Base-by-base conservation (phyloP, 257 asterid genomes). In the Marsdenia floribunda region DNA sequence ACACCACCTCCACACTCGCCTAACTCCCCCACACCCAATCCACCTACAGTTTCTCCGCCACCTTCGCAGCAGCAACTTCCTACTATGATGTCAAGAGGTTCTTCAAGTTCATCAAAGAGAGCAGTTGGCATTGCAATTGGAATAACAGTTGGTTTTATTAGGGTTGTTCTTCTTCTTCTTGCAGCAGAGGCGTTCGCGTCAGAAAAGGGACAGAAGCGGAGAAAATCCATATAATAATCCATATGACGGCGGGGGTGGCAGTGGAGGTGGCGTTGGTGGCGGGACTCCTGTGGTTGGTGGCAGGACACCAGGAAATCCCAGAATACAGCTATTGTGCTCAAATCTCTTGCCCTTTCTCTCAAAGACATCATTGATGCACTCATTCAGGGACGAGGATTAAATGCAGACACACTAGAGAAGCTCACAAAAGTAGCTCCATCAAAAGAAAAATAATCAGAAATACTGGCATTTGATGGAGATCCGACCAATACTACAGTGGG, bases 261-360 rank as follows among this genome's bases (percentile, higher is more conserved):
- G 33, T 29, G 33, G 33, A 0, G 33, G 0, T 29, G 33, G 26
- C 37, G 47, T 18, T 2, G 49, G 49, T 5, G 9, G 46, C 26
- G 47, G n/a, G 1, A 68, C 22, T 18, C 79, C 85, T 1, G 82
- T 64, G 76, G 75, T 57, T 78, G n/a, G n/a, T n/a, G n/a, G 81
- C 79, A 5, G 73, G 98, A 95, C 76, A 81, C 93, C 0, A 88
- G 90, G 14, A 93, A 93, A 71, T 95, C 99, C 1, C 96, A 91
- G 55, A 91, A 95, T 83, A 86, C 76, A 0, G 96, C 97, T 18
- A 91, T 88, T 60, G 92, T 93, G 14, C 92, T 95, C 6, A 91
- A 84, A 50, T 88, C 98, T 0, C 93, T 95, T 0, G 87, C 85
- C 42, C 64, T 91, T 72, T 75, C 93, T 0, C 87, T 91, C 12